phyloP scores from a whole-genome alignment of 1,284 basidiomycete species.

The Malassezia slooffiae region DNA sequence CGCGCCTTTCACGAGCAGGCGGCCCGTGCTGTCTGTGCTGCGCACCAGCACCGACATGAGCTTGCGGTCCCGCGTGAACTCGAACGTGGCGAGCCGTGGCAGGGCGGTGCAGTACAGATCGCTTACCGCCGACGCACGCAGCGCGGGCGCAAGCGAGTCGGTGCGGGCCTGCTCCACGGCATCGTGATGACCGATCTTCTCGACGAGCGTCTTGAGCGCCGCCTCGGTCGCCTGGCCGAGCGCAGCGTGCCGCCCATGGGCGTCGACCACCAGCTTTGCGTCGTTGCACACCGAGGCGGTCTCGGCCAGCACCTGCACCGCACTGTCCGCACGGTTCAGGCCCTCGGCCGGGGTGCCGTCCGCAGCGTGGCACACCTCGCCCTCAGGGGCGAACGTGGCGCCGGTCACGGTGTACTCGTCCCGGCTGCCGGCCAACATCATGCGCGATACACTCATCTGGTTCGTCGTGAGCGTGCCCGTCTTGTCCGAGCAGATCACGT shows the following conservation, averaged over 20 bases:
- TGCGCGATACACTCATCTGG: slow-evolving; percentile 43
- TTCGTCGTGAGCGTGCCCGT: slow-evolving; percentile 46
- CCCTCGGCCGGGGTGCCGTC: slow-evolving; percentile 16
- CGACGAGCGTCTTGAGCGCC: slow-evolving; percentile 55
- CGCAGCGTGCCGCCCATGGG: slow-evolving; percentile 66
- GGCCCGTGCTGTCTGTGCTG: slow-evolving; percentile 53
- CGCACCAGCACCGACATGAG: slow-evolving; percentile 89
- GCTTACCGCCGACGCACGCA: slow-evolving; percentile 64
- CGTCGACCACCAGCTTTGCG: slow-evolving; percentile 45
- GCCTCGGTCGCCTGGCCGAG: slow-evolving; percentile 84
- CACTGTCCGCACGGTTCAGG: slow-evolving; percentile 29
- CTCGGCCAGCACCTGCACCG: slow-evolving; percentile 38
- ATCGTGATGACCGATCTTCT: slow-evolving; percentile 59
- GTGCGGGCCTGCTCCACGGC: slow-evolving; percentile 52
- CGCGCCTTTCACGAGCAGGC: slow-evolving; percentile 76
- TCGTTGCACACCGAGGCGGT: slow-evolving; percentile 44
- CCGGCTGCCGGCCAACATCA: slow-evolving; percentile 10
- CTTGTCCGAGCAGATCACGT: slow-evolving; percentile 47
- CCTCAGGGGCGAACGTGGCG: slow-evolving; percentile 33
- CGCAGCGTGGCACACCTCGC: slow-evolving; percentile 14
- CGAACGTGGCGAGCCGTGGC: slow-evolving; percentile 77
- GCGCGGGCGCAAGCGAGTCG: slow-evolving; percentile 53
- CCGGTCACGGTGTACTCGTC: slow-evolving; percentile 37
- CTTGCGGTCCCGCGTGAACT: slow-evolving; percentile 94
- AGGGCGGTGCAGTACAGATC: slow-evolving; percentile 71